Evolutionary conservation across 2,329 filamentous ascomycete genomes (phyloP), one percentile per base, ranked within the genome.

Genomic region (Colletotrichum falcatum): DNA sequence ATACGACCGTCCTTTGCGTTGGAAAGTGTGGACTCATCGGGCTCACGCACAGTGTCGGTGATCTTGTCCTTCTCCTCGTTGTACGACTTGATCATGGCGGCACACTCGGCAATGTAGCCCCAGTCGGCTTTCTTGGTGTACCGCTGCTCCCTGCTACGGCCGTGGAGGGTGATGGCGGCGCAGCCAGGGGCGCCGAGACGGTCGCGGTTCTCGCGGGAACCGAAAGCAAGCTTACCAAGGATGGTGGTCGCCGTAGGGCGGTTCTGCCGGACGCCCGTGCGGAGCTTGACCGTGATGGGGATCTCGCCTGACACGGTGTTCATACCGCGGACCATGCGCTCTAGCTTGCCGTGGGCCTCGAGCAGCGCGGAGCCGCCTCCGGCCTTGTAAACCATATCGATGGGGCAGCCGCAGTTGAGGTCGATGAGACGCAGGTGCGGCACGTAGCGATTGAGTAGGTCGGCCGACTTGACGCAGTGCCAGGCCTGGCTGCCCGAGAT

Each of bases 261-360:
- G 74, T 89, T 90, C 79, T 94, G 94, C 76, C 89, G 92, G 33
- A 96, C 94, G 56, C 96, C 96, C 83, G 93, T 98, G 71, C 96
- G 90, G 75, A 99, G 95, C 85, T 99, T 99, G 75, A 94, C 93
- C 0, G 94, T 97, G 76, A 99, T 94, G 28, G 96, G 96, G 33
- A 97, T 91, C 76, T 97, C 93, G 53, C 92, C 92, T 4, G 94
- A 97, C 14, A 98, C 94, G 51, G 91, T 89, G 78, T 97, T 98
- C 96, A 99, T 99, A 75, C 96, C 96, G 73, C 95, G 89, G 53
- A 99, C 87, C 82, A 98, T 98, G 81, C 95, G 95, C 81, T 98
- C 95, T 60, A 99, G 84, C 82, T 98, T 98, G 68, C 90, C 90
- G 37, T 89, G 93, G 64, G 91, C 87, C 76, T 99, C 96, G n/a